These are phyloP conservation scores for Botrytis cinerea DNA, from an alignment of 2,329 filamentous ascomycete genomes.

Conservation along the genomic window DNA sequence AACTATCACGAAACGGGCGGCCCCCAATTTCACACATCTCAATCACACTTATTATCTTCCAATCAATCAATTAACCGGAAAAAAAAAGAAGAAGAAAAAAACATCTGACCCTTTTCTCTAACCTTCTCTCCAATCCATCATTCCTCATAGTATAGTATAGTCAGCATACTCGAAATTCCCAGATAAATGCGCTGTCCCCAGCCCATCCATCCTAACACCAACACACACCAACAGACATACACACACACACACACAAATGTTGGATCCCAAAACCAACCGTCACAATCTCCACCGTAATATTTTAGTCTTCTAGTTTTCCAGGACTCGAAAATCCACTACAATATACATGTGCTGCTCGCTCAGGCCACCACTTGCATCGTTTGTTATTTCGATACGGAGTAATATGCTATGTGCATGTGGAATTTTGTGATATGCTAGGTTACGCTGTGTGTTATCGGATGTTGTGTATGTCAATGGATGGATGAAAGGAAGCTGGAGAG, in stretches of 20 bases:
- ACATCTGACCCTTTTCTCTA: rapidly evolving
- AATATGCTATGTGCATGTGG: too few relatives aligned
- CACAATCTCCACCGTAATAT: background rate
- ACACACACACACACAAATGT: background rate
- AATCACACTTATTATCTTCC: background rate
- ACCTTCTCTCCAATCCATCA: too few relatives aligned
- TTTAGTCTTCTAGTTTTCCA: background rate
- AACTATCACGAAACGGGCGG: background rate
- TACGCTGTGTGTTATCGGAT: too few relatives aligned
- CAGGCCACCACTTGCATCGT: too few relatives aligned
- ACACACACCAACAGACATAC: background rate
- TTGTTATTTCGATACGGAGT: too few relatives aligned
- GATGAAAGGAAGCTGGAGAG: too few relatives aligned
- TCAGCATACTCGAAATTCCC: background rate
- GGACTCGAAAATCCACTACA: background rate
- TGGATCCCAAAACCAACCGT: too few relatives aligned
- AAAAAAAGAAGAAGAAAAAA: too few relatives aligned
- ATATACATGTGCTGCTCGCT: background rate
- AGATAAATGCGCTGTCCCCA: background rate
- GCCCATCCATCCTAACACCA: background rate
- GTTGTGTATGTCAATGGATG: too few relatives aligned
- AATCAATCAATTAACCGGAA: too few relatives aligned
- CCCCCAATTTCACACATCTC: background rate
- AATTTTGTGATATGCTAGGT: too few relatives aligned
- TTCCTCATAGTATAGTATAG: too few relatives aligned